Percentiles rank a stretch among this genome's conserved stretches.
Conservation (phyloP, 352 stramenopile species). For the Phytophthora colocasiae region DNA sequence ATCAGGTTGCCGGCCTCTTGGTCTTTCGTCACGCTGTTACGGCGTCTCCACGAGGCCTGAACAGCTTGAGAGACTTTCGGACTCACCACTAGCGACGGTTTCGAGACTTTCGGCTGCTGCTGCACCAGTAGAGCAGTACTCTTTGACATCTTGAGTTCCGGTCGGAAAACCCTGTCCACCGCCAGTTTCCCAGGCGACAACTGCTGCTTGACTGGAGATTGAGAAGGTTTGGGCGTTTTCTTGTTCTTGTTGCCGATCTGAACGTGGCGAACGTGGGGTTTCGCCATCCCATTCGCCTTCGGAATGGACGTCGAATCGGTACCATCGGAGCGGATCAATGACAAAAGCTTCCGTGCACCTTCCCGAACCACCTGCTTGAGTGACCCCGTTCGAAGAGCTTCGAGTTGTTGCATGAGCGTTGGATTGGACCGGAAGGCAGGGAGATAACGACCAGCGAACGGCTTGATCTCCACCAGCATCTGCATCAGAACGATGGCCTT, state of each 20-base stretch:
- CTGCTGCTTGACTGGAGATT: slow-evolving; percentile 8
- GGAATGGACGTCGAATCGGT: slow-evolving; percentile 44
- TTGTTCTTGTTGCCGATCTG: slow-evolving; percentile 26
- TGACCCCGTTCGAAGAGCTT: slow-evolving; percentile 39
- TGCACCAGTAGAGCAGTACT: slow-evolving; percentile 17
- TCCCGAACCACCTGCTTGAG: slow-evolving; percentile 58
- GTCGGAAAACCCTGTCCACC: slow-evolving; percentile 28
- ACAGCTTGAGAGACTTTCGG: slow-evolving; percentile 50
- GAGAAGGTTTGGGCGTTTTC: slow-evolving; percentile 15
- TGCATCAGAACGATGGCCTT: slow-evolving; percentile 66
- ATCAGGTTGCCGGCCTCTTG: slow-evolving; percentile 38
- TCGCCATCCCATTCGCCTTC: slow-evolving; percentile 26
- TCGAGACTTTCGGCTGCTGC: background rate
- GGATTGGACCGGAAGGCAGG: slow-evolving; percentile 35
- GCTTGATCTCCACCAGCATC: slow-evolving; percentile 56
- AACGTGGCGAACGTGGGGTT: slow-evolving; percentile 40
- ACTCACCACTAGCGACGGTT: slow-evolving; percentile 33
- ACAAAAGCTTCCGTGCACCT: slow-evolving; percentile 61
- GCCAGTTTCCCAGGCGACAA: slow-evolving; percentile 27
- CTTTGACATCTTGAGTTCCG: slow-evolving; percentile 29
- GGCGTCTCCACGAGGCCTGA: slow-evolving; percentile 50
- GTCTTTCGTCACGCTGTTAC: slow-evolving; percentile 35
- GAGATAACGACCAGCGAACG: slow-evolving; percentile 43
- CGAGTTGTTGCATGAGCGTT: slow-evolving; percentile 40
- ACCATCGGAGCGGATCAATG: slow-evolving; percentile 64